Percentiles rank a stretch among this genome's conserved stretches.
phyloP scores from a whole-genome alignment of 83 land plant species.

The Thuja plicata region DNA sequence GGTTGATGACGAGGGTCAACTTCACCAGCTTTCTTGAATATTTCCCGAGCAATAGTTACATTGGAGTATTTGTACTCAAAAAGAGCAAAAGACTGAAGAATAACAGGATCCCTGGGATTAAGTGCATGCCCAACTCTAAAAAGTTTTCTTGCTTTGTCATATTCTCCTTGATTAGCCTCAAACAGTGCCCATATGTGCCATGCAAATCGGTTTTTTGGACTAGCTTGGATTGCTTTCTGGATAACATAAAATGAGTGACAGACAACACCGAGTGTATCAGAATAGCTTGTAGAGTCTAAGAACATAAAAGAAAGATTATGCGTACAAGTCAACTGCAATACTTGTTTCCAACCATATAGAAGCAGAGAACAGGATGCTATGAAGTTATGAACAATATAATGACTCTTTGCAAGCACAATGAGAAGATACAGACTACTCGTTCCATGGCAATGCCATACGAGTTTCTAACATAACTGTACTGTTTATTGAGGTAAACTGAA shows the following conservation, averaged over 20 bases:
- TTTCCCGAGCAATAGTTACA: slow-evolving; percentile 70
- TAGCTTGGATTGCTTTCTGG: slow-evolving; percentile 90
- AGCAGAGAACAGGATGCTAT: background rate
- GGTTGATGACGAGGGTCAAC: slow-evolving; percentile 90
- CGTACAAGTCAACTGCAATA: background rate
- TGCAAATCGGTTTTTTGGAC: slow-evolving; percentile 90
- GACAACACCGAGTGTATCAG: background rate
- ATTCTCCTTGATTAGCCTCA: slow-evolving; percentile 77
- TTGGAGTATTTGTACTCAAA: slow-evolving; percentile 80
- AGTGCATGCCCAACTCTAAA: slow-evolving; percentile 81
- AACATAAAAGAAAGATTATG: slow-evolving; percentile 13
- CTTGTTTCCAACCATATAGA: background rate
- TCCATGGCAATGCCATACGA: background rate
- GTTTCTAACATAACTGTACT: background rate
- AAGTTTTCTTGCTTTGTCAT: slow-evolving; percentile 73
- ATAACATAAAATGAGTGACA: background rate
- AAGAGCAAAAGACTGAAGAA: slow-evolving; percentile 88
- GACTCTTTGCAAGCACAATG: background rate
- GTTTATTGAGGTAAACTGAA: background rate
- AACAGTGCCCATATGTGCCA: slow-evolving; percentile 98
- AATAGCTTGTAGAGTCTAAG: background rate
- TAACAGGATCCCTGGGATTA: slow-evolving; percentile 88
- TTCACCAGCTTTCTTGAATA: slow-evolving; percentile 73
- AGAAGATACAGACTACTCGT: background rate
- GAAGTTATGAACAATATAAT: background rate